phyloP scores from a whole-genome alignment of 2,329 filamentous ascomycete species.

The Paraphaeosphaeria sporulosa region DNA sequence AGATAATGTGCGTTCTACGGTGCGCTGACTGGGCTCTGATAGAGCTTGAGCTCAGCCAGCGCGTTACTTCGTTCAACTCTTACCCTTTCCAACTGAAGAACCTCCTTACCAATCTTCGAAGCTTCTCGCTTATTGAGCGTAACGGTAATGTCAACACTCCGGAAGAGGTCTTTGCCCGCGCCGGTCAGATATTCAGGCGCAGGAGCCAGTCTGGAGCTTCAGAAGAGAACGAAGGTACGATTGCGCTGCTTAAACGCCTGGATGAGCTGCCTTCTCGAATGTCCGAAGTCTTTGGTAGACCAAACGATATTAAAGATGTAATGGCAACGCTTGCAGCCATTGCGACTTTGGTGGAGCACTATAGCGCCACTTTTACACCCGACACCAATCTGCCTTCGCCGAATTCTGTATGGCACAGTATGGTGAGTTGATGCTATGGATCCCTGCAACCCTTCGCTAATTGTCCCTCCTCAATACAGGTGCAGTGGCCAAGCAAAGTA shows the following conservation, averaged over 20 bases:
- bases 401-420: slow-evolving; percentile 9
- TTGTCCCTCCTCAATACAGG: background rate
- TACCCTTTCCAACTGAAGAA: slow-evolving; percentile 9
- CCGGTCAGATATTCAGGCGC: slow-evolving; percentile 12
- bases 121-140: slow-evolving; percentile 13
- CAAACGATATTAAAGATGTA: slow-evolving; percentile 24
- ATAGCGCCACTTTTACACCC: slow-evolving; percentile 23
- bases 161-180: slow-evolving; percentile 14
- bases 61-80: background rate
- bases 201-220: background rate
- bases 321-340: slow-evolving; percentile 31
- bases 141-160: slow-evolving; percentile 3
- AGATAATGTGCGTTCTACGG: slow-evolving; percentile 21
- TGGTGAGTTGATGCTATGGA: slow-evolving; percentile 25
- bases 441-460: slow-evolving; percentile 1
- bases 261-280: slow-evolving; percentile 26
- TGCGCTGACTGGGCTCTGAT: slow-evolving; percentile 23
- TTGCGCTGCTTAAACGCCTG: slow-evolving; percentile 21
- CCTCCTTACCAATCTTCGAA: slow-evolving; percentile 18
- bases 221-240: background rate
- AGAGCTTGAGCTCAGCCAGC: slow-evolving; percentile 3
- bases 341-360: slow-evolving; percentile 27
- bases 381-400: slow-evolving; percentile 1
- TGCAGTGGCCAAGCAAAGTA: slow-evolving; percentile 30
- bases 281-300: slow-evolving; percentile 25